Conservation (phyloP, 305 asterid genomes). For the Plantago lanceolata region DNA sequence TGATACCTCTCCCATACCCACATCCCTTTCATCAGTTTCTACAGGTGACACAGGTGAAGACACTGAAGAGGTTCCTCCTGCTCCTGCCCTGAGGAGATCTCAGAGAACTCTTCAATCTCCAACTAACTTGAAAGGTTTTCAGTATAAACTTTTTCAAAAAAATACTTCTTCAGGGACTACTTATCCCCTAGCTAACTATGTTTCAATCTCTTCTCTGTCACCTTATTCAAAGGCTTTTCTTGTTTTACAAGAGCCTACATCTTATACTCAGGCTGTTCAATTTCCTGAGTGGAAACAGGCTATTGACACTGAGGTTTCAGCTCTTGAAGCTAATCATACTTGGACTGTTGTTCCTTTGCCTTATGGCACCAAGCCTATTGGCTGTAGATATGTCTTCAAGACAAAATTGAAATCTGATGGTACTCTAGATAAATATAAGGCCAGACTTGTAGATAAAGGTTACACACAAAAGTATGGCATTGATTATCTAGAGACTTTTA, state of each 20-base stretch:
- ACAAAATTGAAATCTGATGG: not conserved
- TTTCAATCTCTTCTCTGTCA: not conserved
- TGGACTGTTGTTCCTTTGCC: not conserved
- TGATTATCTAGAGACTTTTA: not conserved
- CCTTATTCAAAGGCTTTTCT: not conserved
- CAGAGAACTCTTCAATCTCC: not conserved
- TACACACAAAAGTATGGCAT: not conserved
- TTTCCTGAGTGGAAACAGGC: too few species aligned
- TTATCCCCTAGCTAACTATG: not conserved
- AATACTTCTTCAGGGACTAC: not conserved
- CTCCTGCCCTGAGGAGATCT: not conserved
- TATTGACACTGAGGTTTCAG: constrained; percentile 16
- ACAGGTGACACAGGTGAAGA: too few species aligned
- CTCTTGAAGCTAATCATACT: not conserved
- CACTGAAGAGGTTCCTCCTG: not conserved
- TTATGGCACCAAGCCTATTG: not conserved
- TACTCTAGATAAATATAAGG: not conserved
- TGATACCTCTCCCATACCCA: too few species aligned
- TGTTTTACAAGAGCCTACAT: too few species aligned
- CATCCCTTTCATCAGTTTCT: too few species aligned
- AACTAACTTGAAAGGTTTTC: not conserved
- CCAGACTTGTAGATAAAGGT: not conserved
- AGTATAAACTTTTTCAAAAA: not conserved
- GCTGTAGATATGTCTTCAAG: not conserved
- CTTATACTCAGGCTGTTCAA: too few species aligned